Base-by-base conservation (phyloP, 2,329 filamentous ascomycete genomes). In the Colletotrichum salicis region DNA sequence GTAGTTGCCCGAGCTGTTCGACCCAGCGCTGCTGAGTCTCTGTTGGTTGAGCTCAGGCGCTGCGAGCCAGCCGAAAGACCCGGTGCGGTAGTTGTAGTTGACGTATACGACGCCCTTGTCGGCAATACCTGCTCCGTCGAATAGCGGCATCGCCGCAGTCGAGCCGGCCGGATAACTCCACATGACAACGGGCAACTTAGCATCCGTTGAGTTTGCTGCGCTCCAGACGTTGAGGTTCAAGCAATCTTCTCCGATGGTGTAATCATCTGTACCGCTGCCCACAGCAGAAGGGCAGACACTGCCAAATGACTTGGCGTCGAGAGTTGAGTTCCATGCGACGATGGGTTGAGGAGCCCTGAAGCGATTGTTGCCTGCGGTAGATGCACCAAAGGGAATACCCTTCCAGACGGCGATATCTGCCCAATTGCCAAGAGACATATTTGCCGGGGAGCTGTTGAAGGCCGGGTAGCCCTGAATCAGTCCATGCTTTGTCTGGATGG, bases 221-320 rank as follows among this genome's bases (percentile, higher is more conserved):
- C 76, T 78, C 79, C 78, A 81, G 60, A 81, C 74, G 67, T 80
- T 81, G 45, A 81, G 73, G 60, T 77, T 79, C 45, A 81, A 74
- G 61, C 80, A 80, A 71, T 81, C 79, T 54, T 81, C 79, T 68
- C 73, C 75, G 15, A 75, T 74, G 35, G n/a, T 72, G 54, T 62
- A 62, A 1, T 31, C 41, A 27, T 24, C 27, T 13, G n/a, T 29
- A n/a, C n/a, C 41, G 27, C 35, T 29, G 59, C 22, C 22, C 22
- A 62, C 35, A 22, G 48, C n/a, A 52, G 48, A 52, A 24, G 48
- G 48, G 22, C n/a, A 52, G 12, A 52, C n/a, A 12, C 52, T 56
- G 33, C 74, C 75, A 31, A 65, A 74, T 8, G 59, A 67, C 54
- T 73, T 67, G 67, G 74, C 75, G 11, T 63, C 56, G 27, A 72